phyloP scores from a whole-genome alignment of 1,139 yeast genomes.

The Candida dubliniensis region DNA sequence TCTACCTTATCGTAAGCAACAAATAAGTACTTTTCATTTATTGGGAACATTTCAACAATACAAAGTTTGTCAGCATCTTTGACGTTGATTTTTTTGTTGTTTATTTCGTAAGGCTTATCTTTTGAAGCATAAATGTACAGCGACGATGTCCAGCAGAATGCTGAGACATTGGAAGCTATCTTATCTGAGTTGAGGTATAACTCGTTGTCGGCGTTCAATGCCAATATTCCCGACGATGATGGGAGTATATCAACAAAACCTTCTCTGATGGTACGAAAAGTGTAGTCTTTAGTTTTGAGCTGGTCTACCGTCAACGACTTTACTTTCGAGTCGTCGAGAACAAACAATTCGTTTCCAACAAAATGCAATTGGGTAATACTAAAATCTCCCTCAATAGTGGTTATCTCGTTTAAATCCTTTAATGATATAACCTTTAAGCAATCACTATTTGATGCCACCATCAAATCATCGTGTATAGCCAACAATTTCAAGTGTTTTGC shows the following conservation, averaged over 20 bases:
- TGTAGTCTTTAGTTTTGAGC: constrained; percentile 8
- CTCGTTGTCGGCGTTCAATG: constrained; percentile 5
- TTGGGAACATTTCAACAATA: constrained; percentile 6
- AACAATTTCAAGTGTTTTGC: constrained; percentile 26
- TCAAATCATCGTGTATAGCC: constrained; percentile 27
- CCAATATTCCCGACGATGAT: constrained; percentile 6
- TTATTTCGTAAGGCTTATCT: constrained; percentile 3
- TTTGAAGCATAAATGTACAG: constrained; percentile 8
- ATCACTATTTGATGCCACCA: constrained; percentile 36
- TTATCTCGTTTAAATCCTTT: constrained; percentile 8
- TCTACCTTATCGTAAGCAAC: constrained; percentile 14
- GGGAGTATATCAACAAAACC: constrained; percentile 8
- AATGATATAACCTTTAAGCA: constrained; percentile 15
- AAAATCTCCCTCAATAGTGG: constrained; percentile 9
- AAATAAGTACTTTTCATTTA: constrained; percentile 7
- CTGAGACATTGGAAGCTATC: constrained; percentile 12
- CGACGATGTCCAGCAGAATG: constrained; percentile 18
- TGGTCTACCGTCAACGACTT: constrained; percentile 8
- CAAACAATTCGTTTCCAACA: constrained; percentile 24
- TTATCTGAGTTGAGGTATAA: constrained; percentile 7
- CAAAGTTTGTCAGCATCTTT: constrained; percentile 4
- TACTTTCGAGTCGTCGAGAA: constrained; percentile 17
- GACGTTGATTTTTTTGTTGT: constrained; percentile 8
- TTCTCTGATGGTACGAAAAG: constrained; percentile 2
- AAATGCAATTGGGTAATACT: constrained; percentile 27